phyloP scores from a whole-genome alignment of 768 basidiomycete species.

The Boletus bicolor region DNA sequence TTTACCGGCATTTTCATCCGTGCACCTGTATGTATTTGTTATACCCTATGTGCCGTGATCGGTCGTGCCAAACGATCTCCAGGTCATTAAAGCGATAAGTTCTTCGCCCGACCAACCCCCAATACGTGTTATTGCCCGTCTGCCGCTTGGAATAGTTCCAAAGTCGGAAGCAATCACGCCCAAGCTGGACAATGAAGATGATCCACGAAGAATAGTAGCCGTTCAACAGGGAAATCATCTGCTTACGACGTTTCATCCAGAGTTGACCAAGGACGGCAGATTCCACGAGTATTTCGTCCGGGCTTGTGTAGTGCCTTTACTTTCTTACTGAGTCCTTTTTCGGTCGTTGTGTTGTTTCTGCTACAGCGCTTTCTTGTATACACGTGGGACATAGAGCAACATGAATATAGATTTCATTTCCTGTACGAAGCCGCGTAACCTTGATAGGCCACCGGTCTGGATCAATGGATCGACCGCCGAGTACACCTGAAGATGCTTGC shows the following conservation, averaged over 20 bases:
- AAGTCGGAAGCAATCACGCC: conserved; percentile 33
- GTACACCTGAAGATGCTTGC: background rate
- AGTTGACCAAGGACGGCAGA: conserved; percentile 80
- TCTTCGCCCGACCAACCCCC: conserved; percentile 48
- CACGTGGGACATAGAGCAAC: background rate
- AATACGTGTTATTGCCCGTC: conserved; percentile 67
- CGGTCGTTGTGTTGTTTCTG: background rate
- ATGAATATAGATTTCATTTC: background rate
- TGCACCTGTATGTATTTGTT: conserved; percentile 62
- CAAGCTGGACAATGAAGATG: conserved; percentile 40
- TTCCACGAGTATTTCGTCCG: conserved; percentile 91
- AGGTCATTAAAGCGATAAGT: conserved; percentile 64
- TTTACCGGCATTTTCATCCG: conserved; percentile 92
- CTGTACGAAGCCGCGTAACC: background rate
- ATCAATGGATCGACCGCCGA: too few relatives aligned
- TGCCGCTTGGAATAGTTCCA: conserved; percentile 53
- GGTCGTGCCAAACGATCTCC: background rate
- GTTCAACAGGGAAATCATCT: conserved; percentile 81
- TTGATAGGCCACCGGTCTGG: too few relatives aligned
- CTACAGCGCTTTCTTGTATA: background rate
- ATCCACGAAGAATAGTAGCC: conserved; percentile 74
- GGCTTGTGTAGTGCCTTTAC: conserved; percentile 56
- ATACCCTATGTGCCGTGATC: background rate
- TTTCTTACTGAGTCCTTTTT: conserved; percentile 6
- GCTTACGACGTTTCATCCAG: conserved; percentile 92